Conservation (phyloP, 2,329 filamentous ascomycete species). For the Neonectria ditissima region DNA sequence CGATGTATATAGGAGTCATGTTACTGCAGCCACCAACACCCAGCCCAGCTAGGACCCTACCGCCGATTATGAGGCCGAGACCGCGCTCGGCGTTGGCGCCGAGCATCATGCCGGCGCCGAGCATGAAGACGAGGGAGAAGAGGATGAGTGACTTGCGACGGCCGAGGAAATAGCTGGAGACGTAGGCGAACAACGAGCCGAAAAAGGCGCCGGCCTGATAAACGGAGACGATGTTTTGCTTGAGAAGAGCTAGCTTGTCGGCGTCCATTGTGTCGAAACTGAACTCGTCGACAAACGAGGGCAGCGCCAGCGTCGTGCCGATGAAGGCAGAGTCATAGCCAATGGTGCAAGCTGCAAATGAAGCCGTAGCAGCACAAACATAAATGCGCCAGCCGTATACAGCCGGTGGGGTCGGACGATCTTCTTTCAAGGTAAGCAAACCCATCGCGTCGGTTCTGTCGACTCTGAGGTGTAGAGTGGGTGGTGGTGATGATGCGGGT, state of each 20-base stretch:
- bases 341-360: constrained; percentile 68
- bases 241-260: constrained; percentile 67
- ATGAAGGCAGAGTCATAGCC: constrained; percentile 81
- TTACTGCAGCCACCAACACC: constrained; percentile 73
- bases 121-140: constrained; percentile 72
- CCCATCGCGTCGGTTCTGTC: constrained; percentile 48
- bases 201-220: constrained; percentile 90
- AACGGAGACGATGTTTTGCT: constrained; percentile 81
- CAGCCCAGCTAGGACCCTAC: constrained; percentile 72
- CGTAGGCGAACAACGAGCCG: constrained; percentile 77
- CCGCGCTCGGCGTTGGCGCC: constrained; percentile 71
- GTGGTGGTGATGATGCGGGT: constrained; percentile 1
- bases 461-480: constrained; percentile 22
- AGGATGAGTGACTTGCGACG: constrained; percentile 72
- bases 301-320: constrained; percentile 78
- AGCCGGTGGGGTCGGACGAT: constrained; percentile 66
- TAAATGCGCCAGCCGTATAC: constrained; percentile 74
- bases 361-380: constrained; percentile 64
- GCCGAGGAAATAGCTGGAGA: constrained; percentile 74
- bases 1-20: constrained; percentile 72
- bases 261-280: constrained; percentile 64
- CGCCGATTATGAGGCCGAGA: constrained; percentile 72
- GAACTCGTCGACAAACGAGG: constrained; percentile 78
- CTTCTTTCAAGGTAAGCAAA: constrained; percentile 65
- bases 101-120: constrained; percentile 80